A percentile compares a stretch with the other conserved stretches of the same genome.
Evolutionary conservation across 179 eudicot species (phyloP).

Genomic region (Beta corolliflora): DNA sequence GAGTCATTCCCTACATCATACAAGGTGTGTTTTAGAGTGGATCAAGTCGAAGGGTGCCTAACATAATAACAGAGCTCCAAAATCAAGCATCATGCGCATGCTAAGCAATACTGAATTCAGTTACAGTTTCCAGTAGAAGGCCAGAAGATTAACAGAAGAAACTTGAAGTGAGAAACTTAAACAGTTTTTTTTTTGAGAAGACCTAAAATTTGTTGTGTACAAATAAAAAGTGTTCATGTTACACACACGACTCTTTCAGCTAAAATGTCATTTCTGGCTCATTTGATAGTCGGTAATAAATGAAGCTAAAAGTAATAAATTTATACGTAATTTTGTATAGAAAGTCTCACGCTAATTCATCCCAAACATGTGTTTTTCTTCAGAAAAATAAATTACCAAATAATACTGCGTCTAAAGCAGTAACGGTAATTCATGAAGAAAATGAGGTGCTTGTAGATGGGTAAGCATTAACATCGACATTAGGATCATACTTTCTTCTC

Average conservation of each 20-base stretch:
- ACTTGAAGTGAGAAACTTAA: background rate
- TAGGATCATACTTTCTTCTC: no score
- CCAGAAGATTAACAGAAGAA: background rate
- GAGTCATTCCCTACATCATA: conserved; percentile 53
- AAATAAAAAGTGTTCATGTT: background rate
- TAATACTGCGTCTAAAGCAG: no score
- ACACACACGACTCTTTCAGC: background rate
- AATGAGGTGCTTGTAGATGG: no score
- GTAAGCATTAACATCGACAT: no score
- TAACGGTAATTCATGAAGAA: no score
- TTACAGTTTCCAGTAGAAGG: background rate
- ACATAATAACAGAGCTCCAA: background rate
- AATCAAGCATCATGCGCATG: background rate
- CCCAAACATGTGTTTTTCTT: no score
- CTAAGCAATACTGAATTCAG: background rate
- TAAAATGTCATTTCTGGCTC: background rate
- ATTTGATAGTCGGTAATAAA: no score
- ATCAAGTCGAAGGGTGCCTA: background rate
- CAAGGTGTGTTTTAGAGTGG: background rate
- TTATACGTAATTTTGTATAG: no score
- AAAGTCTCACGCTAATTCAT: no score
- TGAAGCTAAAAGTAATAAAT: no score
- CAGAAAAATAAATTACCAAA: no score
- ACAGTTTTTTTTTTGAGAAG: background rate
- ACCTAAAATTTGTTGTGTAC: background rate